Evolutionary conservation across 78 protist genomes (phyloP).

Genomic region (Speleostelium caveatum): DNA sequence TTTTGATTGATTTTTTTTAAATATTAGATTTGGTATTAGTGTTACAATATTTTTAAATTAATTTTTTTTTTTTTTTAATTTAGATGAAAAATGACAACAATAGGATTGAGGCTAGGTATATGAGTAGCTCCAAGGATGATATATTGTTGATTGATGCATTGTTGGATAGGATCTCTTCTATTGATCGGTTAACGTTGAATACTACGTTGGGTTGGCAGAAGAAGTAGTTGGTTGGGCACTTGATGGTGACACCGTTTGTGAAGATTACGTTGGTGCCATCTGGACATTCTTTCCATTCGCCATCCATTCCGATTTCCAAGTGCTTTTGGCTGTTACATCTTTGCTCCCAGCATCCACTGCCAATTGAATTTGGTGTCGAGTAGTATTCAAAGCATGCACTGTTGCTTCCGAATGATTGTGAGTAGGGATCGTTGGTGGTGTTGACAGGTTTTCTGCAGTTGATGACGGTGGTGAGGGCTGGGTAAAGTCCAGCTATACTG

Average conservation of each 20-base stretch:
- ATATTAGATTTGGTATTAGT: too few relatives aligned
- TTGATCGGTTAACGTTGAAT: too few relatives aligned
- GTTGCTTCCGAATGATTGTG: slow-evolving; percentile 8
- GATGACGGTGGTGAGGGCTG: slow-evolving; percentile 8
- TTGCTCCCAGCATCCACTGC: slow-evolving; percentile 30
- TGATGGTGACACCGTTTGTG: not conserved
- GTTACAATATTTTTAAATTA: too few relatives aligned
- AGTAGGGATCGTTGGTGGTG: not conserved
- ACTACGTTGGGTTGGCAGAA: too few relatives aligned
- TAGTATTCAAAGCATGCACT: slow-evolving; percentile 64
- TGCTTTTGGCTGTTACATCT: slow-evolving; percentile 1
- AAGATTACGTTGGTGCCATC: not conserved
- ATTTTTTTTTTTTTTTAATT: too few relatives aligned
- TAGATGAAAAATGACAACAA: too few relatives aligned
- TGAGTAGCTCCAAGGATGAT: too few relatives aligned
- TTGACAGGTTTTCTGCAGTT: not conserved
- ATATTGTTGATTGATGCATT: too few relatives aligned
- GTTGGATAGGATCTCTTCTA: too few relatives aligned
- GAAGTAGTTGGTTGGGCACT: not conserved
- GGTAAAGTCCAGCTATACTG: slow-evolving; percentile 22
- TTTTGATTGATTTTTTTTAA: too few relatives aligned
- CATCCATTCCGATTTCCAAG: slow-evolving; percentile 1
- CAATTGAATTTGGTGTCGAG: not conserved
- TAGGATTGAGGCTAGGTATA: too few relatives aligned
- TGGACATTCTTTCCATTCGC: not conserved